A percentile compares a stretch with the other conserved stretches of the same genome.
Evolutionary conservation across 2,329 filamentous ascomycete genomes (phyloP).

Genomic region (Phialophora macrospora): DNA sequence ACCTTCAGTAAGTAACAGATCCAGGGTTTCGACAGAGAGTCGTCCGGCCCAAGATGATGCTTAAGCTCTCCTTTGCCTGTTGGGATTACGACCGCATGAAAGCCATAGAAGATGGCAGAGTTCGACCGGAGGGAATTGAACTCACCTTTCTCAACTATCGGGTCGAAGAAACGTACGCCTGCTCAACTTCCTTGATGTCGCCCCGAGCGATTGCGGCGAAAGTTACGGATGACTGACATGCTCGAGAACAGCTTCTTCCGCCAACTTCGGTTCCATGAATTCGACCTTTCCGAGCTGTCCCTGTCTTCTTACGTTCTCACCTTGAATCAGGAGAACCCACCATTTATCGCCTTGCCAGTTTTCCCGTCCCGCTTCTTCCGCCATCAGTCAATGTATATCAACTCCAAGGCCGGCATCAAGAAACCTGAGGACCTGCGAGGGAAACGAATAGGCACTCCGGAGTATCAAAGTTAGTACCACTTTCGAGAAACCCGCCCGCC

Average conservation of each 20-base stretch:
- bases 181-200: not conserved
- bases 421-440: conserved; percentile 32
- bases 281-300: conserved; percentile 40
- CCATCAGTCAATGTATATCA: conserved; percentile 26
- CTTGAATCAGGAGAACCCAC: conserved; percentile 25
- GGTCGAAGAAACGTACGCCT: conserved; percentile 22
- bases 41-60: conserved; percentile 19
- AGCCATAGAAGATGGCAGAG: conserved; percentile 41
- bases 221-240: not conserved
- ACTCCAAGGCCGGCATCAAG: conserved; percentile 22
- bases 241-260: conserved; percentile 15
- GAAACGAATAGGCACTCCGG: conserved; percentile 18
- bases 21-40: not conserved
- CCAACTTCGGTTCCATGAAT: conserved; percentile 34
- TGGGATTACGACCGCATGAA: conserved; percentile 42
- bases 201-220: not conserved
- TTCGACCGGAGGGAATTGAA: conserved; percentile 41
- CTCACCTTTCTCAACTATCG: conserved; percentile 42
- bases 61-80: conserved; percentile 39
- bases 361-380: conserved; percentile 38
- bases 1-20: not conserved
- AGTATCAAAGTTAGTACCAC: not conserved
- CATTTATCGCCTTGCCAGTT: conserved; percentile 39
- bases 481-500: too few species aligned
- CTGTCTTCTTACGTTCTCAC: conserved; percentile 37